phyloP scores from a whole-genome alignment of 164 flowering plant genomes.

The Umbellularia californica region DNA sequence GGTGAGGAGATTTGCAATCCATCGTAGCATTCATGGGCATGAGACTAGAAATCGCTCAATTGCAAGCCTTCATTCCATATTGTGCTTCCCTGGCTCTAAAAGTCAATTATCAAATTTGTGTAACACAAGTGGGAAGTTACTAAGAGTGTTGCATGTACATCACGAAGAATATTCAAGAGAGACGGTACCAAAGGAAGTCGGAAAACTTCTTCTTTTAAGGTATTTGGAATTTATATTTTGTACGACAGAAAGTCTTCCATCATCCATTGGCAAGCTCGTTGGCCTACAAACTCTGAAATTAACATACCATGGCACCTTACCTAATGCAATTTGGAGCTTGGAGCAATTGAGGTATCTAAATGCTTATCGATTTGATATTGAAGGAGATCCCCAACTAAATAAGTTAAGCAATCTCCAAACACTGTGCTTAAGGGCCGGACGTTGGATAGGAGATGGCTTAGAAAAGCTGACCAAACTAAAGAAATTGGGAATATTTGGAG shows the following conservation, averaged over 20 bases:
- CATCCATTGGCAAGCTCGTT: background rate
- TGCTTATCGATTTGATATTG: background rate
- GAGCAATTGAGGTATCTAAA: background rate
- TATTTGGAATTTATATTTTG: background rate
- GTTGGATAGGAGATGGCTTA: background rate
- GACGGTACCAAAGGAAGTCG: background rate
- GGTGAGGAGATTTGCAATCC: background rate
- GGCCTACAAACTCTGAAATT: background rate
- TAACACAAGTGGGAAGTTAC: background rate
- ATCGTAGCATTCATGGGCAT: background rate
- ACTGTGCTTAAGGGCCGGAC: background rate
- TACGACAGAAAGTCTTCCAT: background rate
- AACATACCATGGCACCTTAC: background rate
- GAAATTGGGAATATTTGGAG: conserved; percentile 3
- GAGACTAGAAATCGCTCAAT: background rate
- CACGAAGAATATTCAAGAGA: background rate
- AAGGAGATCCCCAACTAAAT: background rate
- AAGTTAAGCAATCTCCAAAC: background rate
- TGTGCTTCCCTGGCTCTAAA: background rate
- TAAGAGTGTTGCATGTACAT: background rate
- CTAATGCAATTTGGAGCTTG: background rate
- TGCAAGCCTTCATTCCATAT: background rate
- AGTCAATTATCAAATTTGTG: background rate
- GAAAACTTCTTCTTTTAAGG: background rate
- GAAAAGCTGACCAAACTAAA: background rate